A percentile compares a stretch with the other conserved stretches of the same genome.
Evolutionary conservation across 495 filamentous ascomycete genomes (phyloP).

Genomic region (Talaromyces borbonicus): DNA sequence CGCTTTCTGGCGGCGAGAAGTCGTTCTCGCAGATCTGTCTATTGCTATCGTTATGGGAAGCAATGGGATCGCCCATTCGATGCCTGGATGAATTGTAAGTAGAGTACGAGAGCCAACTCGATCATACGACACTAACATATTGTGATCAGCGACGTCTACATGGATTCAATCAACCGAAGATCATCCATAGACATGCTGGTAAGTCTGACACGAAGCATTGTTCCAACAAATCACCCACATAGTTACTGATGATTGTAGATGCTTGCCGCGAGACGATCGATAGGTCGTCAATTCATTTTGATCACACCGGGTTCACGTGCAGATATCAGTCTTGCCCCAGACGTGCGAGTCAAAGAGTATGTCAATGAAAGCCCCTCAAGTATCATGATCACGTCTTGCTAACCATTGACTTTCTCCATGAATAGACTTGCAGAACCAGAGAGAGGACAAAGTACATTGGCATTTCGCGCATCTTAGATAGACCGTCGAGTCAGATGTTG

Average conservation of each 20-base stretch:
- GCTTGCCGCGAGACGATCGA: constrained; percentile 67
- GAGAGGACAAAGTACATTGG: constrained; percentile 7
- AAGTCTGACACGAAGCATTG: constrained; percentile 24
- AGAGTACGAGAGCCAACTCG: not conserved
- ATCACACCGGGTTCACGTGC: constrained; percentile 87
- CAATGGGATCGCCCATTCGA: constrained; percentile 89
- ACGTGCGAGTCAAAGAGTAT: constrained; percentile 80
- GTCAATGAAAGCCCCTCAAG: too few relatives aligned
- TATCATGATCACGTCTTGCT: too few relatives aligned
- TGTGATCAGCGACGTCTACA: constrained; percentile 73
- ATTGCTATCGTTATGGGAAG: constrained; percentile 88
- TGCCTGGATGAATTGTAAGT: constrained; percentile 91
- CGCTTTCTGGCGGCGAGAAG: constrained; percentile 91
- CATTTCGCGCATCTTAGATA: constrained; percentile 2
- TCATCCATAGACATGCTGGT: constrained; percentile 94
- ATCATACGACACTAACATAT: constrained; percentile 14
- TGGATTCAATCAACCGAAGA: constrained; percentile 93
- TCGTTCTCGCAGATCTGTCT: constrained; percentile 96
- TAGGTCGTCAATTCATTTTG: constrained; percentile 88
- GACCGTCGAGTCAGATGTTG: too few relatives aligned
- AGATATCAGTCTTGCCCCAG: constrained; percentile 56
- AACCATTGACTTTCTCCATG: not conserved
- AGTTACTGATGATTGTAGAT: constrained; percentile 41
- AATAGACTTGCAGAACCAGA: constrained; percentile 5
- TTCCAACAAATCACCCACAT: constrained; percentile 14